Percentiles rank a stretch among this genome's conserved stretches.
These are phyloP conservation scores for Lentinus brumalis DNA, from an alignment of 768 basidiomycete genomes.

Conservation along the genomic window DNA sequence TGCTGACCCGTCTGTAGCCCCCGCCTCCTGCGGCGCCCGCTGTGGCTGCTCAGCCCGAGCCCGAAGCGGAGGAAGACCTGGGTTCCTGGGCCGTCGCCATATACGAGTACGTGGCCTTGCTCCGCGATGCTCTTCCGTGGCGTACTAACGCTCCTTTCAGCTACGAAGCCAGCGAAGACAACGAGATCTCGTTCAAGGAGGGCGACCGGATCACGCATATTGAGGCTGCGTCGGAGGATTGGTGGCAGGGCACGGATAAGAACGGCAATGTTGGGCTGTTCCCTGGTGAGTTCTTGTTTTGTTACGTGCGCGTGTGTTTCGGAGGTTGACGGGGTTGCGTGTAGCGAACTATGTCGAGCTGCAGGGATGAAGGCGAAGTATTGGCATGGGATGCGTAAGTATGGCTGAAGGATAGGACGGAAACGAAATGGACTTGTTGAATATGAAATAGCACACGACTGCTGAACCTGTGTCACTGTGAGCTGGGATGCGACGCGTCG, in stretches of 20 bases:
- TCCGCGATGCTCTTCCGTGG: neutral
- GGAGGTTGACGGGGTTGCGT: neutral
- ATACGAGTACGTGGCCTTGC: constrained; percentile 59
- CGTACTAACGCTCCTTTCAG: constrained; percentile 37
- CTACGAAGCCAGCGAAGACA: constrained; percentile 90
- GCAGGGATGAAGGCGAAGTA: constrained; percentile 11
- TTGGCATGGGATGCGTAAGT: too few relatives aligned
- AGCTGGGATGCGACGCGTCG: too few relatives aligned
- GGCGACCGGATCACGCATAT: constrained; percentile 80
- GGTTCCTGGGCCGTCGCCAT: constrained; percentile 65
- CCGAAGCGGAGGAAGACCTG: constrained; percentile 50
- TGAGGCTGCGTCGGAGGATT: constrained; percentile 82
- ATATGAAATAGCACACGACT: too few relatives aligned
- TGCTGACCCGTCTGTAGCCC: constrained; percentile 17
- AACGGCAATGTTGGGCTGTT: constrained; percentile 67
- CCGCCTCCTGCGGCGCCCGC: constrained; percentile 43
- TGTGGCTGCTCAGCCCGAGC: constrained; percentile 47
- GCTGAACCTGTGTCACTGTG: too few relatives aligned
- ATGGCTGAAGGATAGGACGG: too few relatives aligned
- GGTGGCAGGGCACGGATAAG: constrained; percentile 76
- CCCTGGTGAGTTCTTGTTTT: constrained; percentile 55
- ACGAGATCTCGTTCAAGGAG: constrained; percentile 84
- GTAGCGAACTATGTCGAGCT: constrained; percentile 22
- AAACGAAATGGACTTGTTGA: too few relatives aligned
- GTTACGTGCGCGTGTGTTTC: neutral